Evolutionary conservation across 2,329 filamentous ascomycete genomes (phyloP), one percentile per base, ranked within the genome.

Genomic region (Thelonectria olida): DNA sequence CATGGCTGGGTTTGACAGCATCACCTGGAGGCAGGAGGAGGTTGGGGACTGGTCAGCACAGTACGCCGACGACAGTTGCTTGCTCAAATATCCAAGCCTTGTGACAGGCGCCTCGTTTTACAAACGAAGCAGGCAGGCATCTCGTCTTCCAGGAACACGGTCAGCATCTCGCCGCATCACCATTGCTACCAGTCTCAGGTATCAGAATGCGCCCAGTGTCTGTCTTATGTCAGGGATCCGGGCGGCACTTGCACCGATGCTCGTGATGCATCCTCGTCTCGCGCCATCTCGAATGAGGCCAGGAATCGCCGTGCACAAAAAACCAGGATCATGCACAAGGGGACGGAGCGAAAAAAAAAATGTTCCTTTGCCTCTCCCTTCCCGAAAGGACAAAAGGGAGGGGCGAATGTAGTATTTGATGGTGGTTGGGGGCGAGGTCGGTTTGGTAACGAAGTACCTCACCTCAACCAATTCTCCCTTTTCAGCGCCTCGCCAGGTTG

Each of bases 231-330:
- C 63, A 67, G 62, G 69, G 55, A 62, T 54, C 19, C 25, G 7
- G 39, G 60, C 67, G 65, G 67, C 69, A 72, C 62, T 72, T 66
- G 60, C 58, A 66, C 59, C 58, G 57, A 71, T 70, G 64, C 62
- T 62, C 52, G 45, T 53, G 52, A 63, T 64, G 51, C 56, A 34
- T 25, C 55, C 67, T 68, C 58, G 58, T 69, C 65, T 70, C 65
- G 62, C 61, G 47, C 51, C 44, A 70, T 68, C 65, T 61, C 55
- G 42, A 64, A 58, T 54, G 47, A 41, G 48, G 64, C 56, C 67
- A 71, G 68, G 67, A 63, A 67, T 63, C 51, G 54, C 19, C 62
- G 28, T 63, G 61, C 62, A 64, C 67, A 71, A 70, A 36, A 54
- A 31, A 31, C 65, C 59, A 64, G 69, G 69, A 62, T 71, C 58